Percentiles rank a stretch among this genome's conserved stretches.
Evolutionary conservation across 805 yeast species (phyloP).

Genomic region (Saccharomycopsis microspora): DNA sequence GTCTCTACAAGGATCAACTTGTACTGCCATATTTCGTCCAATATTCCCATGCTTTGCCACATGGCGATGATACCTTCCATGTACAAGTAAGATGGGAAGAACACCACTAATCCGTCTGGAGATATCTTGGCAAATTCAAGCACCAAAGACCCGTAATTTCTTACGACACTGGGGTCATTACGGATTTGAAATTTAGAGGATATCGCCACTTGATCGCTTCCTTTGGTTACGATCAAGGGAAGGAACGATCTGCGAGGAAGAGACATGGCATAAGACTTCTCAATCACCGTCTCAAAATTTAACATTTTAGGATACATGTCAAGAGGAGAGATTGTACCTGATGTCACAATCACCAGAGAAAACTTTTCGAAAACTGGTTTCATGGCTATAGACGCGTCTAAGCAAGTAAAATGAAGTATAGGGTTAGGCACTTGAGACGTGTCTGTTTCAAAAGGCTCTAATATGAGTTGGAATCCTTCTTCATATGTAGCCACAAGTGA

Average conservation of each 20-base stretch:
- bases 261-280: constrained; percentile 94
- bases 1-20: constrained; percentile 92
- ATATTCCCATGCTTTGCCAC: constrained; percentile 98
- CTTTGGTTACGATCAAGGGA: constrained; percentile 94
- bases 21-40: constrained; percentile 98
- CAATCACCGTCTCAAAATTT: constrained; percentile 85
- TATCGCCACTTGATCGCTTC: constrained; percentile 95
- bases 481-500: constrained; percentile 93
- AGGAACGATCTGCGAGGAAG: constrained; percentile 83
- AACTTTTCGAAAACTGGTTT: constrained; percentile 94
- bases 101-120: constrained; percentile 97
- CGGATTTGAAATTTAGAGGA: constrained; percentile 94
- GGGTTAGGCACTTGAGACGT: constrained; percentile 96
- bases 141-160: constrained; percentile 88
- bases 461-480: constrained; percentile 77
- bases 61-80: constrained; percentile 97
- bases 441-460: constrained; percentile 93
- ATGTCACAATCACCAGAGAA: constrained; percentile 85
- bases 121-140: constrained; percentile 91
- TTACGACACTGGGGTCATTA: constrained; percentile 94
- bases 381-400: constrained; percentile 96
- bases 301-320: constrained; percentile 98
- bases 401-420: constrained; percentile 80
- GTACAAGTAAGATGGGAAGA: constrained; percentile 92
- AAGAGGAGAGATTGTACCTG: constrained; percentile 96